Percentiles rank a stretch among this genome's conserved stretches.
Evolutionary conservation across 495 filamentous ascomycete genomes (phyloP).

Genomic region (Aspergillus leporis): DNA sequence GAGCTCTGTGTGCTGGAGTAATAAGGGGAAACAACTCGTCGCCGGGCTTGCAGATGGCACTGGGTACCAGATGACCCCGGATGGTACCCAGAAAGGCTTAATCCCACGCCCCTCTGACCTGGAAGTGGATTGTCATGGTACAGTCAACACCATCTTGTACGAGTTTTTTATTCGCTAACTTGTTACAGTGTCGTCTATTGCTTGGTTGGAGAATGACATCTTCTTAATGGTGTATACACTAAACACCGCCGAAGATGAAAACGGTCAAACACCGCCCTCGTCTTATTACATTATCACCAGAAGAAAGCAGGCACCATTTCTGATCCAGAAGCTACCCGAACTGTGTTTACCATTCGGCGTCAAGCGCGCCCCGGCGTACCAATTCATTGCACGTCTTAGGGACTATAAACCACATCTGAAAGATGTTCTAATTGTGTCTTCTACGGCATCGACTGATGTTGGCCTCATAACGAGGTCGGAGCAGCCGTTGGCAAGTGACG

Average conservation of each 20-base stretch:
- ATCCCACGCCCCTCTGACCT: constrained; percentile 77
- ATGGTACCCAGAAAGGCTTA: constrained; percentile 70
- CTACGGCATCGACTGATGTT: constrained; percentile 76
- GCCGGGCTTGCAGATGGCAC: constrained; percentile 84
- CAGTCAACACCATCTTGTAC: constrained; percentile 6
- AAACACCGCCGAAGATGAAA: constrained; percentile 53
- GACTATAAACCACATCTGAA: constrained; percentile 76
- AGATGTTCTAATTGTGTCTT: constrained; percentile 78
- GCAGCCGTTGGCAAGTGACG: constrained; percentile 62
- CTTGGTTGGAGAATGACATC: constrained; percentile 85
- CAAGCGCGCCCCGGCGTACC: constrained; percentile 67
- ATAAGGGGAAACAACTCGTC: constrained; percentile 86
- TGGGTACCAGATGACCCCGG: constrained; percentile 78
- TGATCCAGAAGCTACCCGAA: constrained; percentile 71
- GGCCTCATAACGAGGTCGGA: constrained; percentile 72
- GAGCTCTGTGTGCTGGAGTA: constrained; percentile 88
- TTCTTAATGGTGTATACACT: constrained; percentile 80
- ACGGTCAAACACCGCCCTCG: constrained; percentile 53
- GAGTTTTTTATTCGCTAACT: constrained; percentile 19
- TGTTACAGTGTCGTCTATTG: constrained; percentile 73
- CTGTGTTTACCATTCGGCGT: constrained; percentile 68
- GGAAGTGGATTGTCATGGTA: constrained; percentile 67
- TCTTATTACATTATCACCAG: constrained; percentile 75
- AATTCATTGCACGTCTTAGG: constrained; percentile 71
- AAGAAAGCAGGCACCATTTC: constrained; percentile 54